Percentiles rank a stretch among this genome's conserved stretches.
Evolutionary conservation across 176 grass and related monocot genomes (phyloP).

Genomic region (Phoenix dactylifera): DNA sequence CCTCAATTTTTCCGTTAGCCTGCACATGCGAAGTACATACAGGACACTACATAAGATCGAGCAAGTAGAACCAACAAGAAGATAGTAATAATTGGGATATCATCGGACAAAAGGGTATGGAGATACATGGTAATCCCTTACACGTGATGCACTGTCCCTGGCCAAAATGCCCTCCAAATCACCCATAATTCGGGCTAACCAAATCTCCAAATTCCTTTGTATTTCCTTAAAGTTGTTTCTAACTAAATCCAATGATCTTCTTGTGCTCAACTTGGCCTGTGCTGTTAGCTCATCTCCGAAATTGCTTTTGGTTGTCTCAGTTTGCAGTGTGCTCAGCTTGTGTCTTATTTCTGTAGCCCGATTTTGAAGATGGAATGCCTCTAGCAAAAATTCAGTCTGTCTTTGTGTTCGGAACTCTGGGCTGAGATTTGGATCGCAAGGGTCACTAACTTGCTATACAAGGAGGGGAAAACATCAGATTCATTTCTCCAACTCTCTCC

Average conservation of each 20-base stretch:
- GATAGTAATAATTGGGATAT: not conserved
- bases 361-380: conserved; percentile 84
- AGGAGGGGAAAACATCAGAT: too few relatives aligned
- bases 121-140: conserved; percentile 59
- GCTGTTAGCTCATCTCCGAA: conserved; percentile 58
- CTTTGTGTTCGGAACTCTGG: conserved; percentile 75
- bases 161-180: conserved; percentile 93
- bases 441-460: conserved; percentile 70
- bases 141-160: conserved; percentile 61
- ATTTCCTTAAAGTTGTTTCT: conserved; percentile 95
- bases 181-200: conserved; percentile 83
- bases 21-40: too few relatives aligned
- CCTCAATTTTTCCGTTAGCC: too few relatives aligned
- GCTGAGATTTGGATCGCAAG: conserved; percentile 60
- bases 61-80: too few relatives aligned
- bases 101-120: conserved; percentile 45
- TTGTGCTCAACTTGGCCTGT: conserved; percentile 49
- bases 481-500: too few relatives aligned
- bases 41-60: too few relatives aligned
- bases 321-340: conserved; percentile 56
- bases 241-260: conserved; percentile 58
- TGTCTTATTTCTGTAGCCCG: conserved; percentile 70
- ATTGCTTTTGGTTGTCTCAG: conserved; percentile 43
- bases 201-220: conserved; percentile 88
- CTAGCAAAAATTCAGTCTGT: conserved; percentile 89